Evolutionary conservation across 2,329 filamentous ascomycete species (phyloP), one percentile per base, ranked within the genome.

Genomic region (Cladosporium sp.): DNA sequence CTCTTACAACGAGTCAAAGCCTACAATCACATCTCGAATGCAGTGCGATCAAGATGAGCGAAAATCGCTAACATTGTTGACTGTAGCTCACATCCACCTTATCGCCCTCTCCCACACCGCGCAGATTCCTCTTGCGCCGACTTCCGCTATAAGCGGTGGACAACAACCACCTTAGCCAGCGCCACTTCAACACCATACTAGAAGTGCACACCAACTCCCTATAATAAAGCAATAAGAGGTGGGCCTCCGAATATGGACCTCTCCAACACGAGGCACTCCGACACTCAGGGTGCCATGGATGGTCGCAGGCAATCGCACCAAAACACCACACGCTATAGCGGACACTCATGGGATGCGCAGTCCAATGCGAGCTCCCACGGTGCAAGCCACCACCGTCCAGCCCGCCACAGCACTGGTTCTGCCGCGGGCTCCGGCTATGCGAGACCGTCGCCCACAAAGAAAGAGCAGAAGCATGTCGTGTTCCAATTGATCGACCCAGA

Each of bases 391-490:
- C 57, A 65, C 40, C 64, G 57, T 46, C 37, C 57, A 18, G 33
- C 55, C 28, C 62, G 62, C 31, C 55, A 49, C 21, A 55, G 35
- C 40, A 65, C 60, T 21, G 68, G 67, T 37, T 64, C 67, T 66
- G 64, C 71, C 66, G 68, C 67, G 28, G 65, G 64, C 37, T 68
- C 72, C 65, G 68, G 65, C 8, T 70, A 72, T 59, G 52, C 69
- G 29, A 65, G 62, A 29, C 55, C 62, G 10, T 77, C 76, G 60
- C 74, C 76, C 10, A 70, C 70, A 64, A 74, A 76, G 71, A 76
- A 73, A 66, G 77, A 81, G 69, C 79, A 80, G 66, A 93, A 93
- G 83, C 89, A 89, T 75, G 89, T 93, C 80, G 86, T 89, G 82
- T 93, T 94, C 79, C 89, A 92, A 78, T 84, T 93, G 64, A 83